These are phyloP conservation scores for Sicyos edulis DNA, from an alignment of 306 rosid genomes.

Conservation along the genomic window DNA sequence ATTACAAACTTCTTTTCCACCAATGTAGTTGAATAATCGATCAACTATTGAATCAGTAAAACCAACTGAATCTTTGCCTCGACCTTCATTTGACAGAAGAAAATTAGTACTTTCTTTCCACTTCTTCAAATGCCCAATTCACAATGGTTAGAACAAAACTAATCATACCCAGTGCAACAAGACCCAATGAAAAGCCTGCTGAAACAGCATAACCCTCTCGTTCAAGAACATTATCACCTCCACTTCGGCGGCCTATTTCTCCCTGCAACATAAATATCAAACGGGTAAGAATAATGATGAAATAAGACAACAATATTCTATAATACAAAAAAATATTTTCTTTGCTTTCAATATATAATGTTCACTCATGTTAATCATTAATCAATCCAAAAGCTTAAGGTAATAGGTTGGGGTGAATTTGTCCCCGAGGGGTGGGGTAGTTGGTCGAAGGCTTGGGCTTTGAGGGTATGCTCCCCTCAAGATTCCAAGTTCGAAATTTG, in stretches of 20 bases:
- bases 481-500: too few species aligned
- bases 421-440: too few species aligned
- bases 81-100: slow-evolving; percentile 51
- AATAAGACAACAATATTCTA: background rate
- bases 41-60: slow-evolving; percentile 69
- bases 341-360: background rate
- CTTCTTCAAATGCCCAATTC: background rate
- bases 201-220: slow-evolving; percentile 98
- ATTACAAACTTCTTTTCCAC: slow-evolving; percentile 63
- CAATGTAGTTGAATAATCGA: slow-evolving; percentile 71
- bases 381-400: too few species aligned
- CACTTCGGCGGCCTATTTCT: slow-evolving; percentile 91
- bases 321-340: background rate
- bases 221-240: slow-evolving; percentile 96
- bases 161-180: slow-evolving; percentile 78
- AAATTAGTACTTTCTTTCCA: slow-evolving; percentile 19
- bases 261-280: slow-evolving; percentile 39
- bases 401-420: too few species aligned
- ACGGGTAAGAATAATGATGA: slow-evolving; percentile 3
- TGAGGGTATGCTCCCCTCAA: too few species aligned
- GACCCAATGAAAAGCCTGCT: slow-evolving; percentile 94
- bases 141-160: slow-evolving; percentile 17
- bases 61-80: slow-evolving; percentile 86
- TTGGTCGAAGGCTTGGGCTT: too few species aligned
- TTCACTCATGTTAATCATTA: background rate